These are phyloP conservation scores for Wickerhamomyces chaumierensis DNA, from an alignment of 805 yeast genomes.

Conservation along the genomic window DNA sequence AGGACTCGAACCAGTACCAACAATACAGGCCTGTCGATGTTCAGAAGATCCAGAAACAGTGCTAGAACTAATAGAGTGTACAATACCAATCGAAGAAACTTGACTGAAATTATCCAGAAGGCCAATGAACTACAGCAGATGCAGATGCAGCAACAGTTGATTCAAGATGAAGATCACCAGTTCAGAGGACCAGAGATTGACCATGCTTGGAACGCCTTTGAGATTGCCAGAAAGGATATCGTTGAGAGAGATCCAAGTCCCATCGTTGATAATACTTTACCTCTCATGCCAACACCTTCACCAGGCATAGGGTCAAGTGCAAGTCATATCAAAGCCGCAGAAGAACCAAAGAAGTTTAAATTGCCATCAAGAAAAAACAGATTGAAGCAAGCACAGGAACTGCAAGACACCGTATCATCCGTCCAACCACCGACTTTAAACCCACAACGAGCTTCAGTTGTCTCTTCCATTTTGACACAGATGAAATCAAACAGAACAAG, in stretches of 20 bases:
- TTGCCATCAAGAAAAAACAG: constrained; percentile 11
- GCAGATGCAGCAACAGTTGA: constrained; percentile 4
- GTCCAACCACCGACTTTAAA: not conserved
- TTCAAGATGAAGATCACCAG: constrained; percentile 4
- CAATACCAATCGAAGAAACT: constrained; percentile 4
- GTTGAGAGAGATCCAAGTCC: too few species aligned
- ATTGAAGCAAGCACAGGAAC: not conserved
- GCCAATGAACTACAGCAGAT: too few species aligned
- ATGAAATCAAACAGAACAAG: constrained; percentile 12
- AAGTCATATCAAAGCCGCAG: not conserved
- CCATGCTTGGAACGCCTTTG: constrained; percentile 1
- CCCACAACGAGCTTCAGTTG: not conserved
- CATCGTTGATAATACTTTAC: not conserved
- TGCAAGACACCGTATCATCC: not conserved
- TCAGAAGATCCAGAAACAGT: constrained; percentile 17
- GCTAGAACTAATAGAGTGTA: constrained; percentile 19
- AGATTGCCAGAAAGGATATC: constrained; percentile 7
- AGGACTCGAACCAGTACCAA: not conserved
- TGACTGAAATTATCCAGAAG: not conserved
- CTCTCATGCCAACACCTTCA: not conserved
- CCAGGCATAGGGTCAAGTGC: not conserved
- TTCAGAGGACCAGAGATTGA: constrained; percentile 6
- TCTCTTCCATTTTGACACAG: constrained; percentile 6
- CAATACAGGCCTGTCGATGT: constrained; percentile 3
- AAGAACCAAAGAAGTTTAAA: constrained; percentile 8